Evolutionary conservation across 345 rosid species (phyloP), one percentile per base, ranked within the genome.

Genomic region (Tarenaya hassleriana): DNA sequence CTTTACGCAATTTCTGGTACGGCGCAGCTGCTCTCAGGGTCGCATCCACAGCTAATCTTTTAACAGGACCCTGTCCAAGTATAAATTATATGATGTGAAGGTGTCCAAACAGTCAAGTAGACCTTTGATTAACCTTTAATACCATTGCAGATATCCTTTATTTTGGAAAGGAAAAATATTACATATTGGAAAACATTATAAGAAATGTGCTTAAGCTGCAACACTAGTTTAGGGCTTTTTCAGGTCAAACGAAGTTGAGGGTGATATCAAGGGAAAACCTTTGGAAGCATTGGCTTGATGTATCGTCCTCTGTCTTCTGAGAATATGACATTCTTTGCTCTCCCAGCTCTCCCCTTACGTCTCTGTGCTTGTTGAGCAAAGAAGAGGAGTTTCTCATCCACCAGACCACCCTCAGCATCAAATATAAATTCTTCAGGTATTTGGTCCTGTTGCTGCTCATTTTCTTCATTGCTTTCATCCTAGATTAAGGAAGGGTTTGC

Each of bases 11-110:
- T 67, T 87, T 87, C 70, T 91, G 98, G 68, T 84, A 91, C 35
- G 98, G 96, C 39, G 95, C 98, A 55, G 98, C 96, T 52, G 98
- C 98, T 72, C 98, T 84, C 60, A 91, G 88, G 62, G 95, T 91
- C 49, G 96, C 98, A 84, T 91, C 96, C 53, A 91, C 95, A 41
- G 96, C 98, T 71, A 91, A 69, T 71, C 96, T 74, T 78, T 81
- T 87, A 31, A 91, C 75, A 15, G 98, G 95, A 64, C 98, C 98
- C 98, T 91, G 77, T 41, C 14, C 55, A 52, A 38, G 46, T 62
- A 32, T 15, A 48, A 10, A 24, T 2, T 24, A 24, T 24, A 24
- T 24, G 29, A 24, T 24, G 29, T 24, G 5, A 24, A 2, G 29
- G 29, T 2, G 29, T 5, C n/a, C n/a, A n/a, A n/a, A n/a, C n/a